Conservation (phyloP, 1,139 yeast species). For the Geotrichum restrictum region DNA sequence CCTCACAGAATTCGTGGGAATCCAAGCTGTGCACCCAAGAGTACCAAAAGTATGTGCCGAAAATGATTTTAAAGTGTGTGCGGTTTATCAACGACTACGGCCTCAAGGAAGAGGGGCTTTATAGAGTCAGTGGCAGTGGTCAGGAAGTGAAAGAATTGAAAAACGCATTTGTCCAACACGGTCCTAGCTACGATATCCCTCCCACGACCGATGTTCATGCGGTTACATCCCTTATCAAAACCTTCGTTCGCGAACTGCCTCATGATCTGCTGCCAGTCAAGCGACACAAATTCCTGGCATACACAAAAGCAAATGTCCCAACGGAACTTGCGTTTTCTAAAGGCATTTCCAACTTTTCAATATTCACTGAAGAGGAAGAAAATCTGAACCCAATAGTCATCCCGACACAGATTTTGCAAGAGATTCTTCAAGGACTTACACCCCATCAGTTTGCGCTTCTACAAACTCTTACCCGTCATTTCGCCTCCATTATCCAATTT, state of each 20-base stretch:
- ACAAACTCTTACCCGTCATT: conserved; percentile 32
- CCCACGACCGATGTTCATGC: conserved; percentile 75
- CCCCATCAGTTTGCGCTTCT: conserved; percentile 32
- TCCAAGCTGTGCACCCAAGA: conserved; percentile 21
- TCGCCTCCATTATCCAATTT: conserved; percentile 27
- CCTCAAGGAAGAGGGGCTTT: conserved; percentile 73
- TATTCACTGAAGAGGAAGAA: conserved; percentile 22
- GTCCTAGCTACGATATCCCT: conserved; percentile 60
- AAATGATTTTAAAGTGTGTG: conserved; percentile 28
- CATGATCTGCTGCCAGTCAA: conserved; percentile 51
- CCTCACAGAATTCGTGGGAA: conserved; percentile 17
- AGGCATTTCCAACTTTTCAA: conserved; percentile 9
- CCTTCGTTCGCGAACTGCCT: conserved; percentile 73
- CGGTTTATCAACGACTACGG: conserved; percentile 42
- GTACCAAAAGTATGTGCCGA: conserved; percentile 28
- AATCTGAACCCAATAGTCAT: conserved; percentile 23
- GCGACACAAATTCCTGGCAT: conserved; percentile 23
- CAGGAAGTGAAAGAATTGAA: conserved; percentile 61
- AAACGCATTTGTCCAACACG: conserved; percentile 56
- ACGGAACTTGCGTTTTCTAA: background rate
- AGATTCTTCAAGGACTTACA: conserved; percentile 27
- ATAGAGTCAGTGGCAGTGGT: conserved; percentile 74
- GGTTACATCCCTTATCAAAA: conserved; percentile 74
- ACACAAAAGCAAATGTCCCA: conserved; percentile 12
- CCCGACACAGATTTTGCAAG: conserved; percentile 28